Evolutionary conservation across 208 protist species (phyloP), one percentile per base, ranked within the genome.

Genomic region (Leishmania martiniquensis): DNA sequence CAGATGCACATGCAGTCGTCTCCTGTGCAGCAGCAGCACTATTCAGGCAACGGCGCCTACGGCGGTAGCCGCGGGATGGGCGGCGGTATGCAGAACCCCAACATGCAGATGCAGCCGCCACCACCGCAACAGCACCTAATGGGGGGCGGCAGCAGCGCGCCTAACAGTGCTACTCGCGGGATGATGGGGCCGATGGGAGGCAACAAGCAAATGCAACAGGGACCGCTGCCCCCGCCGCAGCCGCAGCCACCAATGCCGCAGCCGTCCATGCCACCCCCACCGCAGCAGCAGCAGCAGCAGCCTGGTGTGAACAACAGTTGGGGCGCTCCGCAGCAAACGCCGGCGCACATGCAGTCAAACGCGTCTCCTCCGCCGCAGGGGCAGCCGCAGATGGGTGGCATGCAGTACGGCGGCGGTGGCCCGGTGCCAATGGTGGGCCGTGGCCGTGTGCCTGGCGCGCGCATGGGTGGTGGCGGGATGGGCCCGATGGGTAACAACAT

Each of bases 1-100:
- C 83, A 83, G 63, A 84, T 89, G 84, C 78, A 84, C 47, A 88
- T 91, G 84, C 84, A 88, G 62, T 85, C 78, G 44, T 82, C 68
- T 44, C 29, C 47, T 29, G 54, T 67, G 25, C 83, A 87, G 65
- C 83, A 84, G 67, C 83, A 87, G 67, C 80, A 82, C 54, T 74
- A 84, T 59, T 76, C 81, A 39, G 75, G 72, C 17, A 85, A 81
- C 76, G 78, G 78, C 65, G 71, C 39, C 71, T 76, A 77, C 69
- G 75, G 81, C 52, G 59, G 81, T 32, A 51, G 67, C n/a, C 74
- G 82, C 45, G 78, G 76, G 37, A 69, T 20, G 42, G 75, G 72
- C 37, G 78, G 78, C 57, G 78, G 78, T 6, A 79, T 84, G 80
- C 80, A 78, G 75, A 77, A 77, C 25, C 75, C 57, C 22, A 77